These are phyloP conservation scores for Kwoniella sp. DNA, from an alignment of 768 basidiomycete genomes.

Conservation along the genomic window DNA sequence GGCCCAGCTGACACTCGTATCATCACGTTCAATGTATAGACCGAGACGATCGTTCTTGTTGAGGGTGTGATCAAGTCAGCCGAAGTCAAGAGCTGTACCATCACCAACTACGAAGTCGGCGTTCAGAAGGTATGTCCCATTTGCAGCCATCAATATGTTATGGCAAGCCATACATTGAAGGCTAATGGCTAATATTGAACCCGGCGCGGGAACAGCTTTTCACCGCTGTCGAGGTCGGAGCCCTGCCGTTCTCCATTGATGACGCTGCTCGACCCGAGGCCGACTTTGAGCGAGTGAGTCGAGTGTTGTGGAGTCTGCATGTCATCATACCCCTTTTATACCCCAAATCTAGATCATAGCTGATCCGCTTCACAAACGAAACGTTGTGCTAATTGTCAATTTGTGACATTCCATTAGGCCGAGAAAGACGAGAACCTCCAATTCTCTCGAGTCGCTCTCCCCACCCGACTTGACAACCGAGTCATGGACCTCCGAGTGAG, in stretches of 20 bases:
- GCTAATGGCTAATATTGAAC: too few species aligned
- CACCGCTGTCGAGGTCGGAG: constrained; percentile 72
- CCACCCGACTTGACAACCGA: constrained; percentile 92
- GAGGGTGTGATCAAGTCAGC: constrained; percentile 77
- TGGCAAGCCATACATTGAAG: too few species aligned
- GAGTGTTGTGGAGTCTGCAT: background rate
- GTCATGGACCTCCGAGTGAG: constrained; percentile 88
- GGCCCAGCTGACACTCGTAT: constrained; percentile 16
- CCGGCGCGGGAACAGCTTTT: constrained; percentile 65
- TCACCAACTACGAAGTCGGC: constrained; percentile 84
- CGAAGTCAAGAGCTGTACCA: constrained; percentile 88
- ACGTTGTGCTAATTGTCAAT: background rate
- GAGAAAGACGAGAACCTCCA: constrained; percentile 55
- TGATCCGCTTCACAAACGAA: too few species aligned
- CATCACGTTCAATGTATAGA: constrained; percentile 30
- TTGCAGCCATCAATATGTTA: too few species aligned
- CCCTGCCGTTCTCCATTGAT: constrained; percentile 85
- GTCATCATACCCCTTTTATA: background rate
- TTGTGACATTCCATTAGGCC: background rate
- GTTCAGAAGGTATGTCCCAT: constrained; percentile 68
- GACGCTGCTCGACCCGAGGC: constrained; percentile 85
- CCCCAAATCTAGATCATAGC: too few species aligned
- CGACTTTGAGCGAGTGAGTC: constrained; percentile 64
- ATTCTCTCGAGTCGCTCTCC: constrained; percentile 73
- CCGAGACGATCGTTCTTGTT: constrained; percentile 89